Percentiles rank a stretch among this genome's conserved stretches.
These are phyloP conservation scores for Neurospora sublineolata DNA, from an alignment of 495 filamentous ascomycete genomes.

Conservation along the genomic window DNA sequence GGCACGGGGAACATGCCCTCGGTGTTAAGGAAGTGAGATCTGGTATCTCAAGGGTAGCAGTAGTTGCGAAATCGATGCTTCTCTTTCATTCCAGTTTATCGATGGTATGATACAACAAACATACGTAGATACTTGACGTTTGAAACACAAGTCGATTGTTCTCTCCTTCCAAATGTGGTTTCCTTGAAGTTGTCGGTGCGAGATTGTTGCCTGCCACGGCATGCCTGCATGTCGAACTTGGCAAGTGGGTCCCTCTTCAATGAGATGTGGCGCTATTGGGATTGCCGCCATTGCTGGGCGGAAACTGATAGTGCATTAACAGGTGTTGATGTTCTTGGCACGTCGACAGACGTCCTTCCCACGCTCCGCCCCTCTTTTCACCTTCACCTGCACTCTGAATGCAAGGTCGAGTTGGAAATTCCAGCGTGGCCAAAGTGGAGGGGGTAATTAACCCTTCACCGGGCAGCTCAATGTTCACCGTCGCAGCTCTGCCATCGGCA, in stretches of 20 bases:
- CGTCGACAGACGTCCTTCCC: not conserved
- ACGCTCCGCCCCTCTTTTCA: not conserved
- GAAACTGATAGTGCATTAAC: not conserved
- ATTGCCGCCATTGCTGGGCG: not conserved
- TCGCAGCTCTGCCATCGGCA: not conserved
- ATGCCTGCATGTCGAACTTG: not conserved
- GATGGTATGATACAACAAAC: not conserved
- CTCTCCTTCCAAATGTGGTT: not conserved
- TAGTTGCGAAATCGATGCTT: too few relatives aligned
- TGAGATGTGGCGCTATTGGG: not conserved
- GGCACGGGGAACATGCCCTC: too few relatives aligned
- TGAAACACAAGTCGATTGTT: not conserved
- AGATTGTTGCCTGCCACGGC: not conserved
- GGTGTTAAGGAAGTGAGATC: too few relatives aligned
- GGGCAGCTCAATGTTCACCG: too few relatives aligned
- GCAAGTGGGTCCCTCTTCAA: not conserved
- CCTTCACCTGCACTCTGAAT: too few relatives aligned
- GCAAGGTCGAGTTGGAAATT: too few relatives aligned
- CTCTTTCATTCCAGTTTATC: not conserved
- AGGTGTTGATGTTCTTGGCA: not conserved
- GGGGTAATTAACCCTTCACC: too few relatives aligned
- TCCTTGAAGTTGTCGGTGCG: not conserved
- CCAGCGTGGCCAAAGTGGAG: too few relatives aligned
- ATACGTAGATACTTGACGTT: not conserved
- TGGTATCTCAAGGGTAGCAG: too few relatives aligned